phyloP scores from a whole-genome alignment of 192 early-diverging fungal species.

The Rhizoclosmatium globosum region DNA sequence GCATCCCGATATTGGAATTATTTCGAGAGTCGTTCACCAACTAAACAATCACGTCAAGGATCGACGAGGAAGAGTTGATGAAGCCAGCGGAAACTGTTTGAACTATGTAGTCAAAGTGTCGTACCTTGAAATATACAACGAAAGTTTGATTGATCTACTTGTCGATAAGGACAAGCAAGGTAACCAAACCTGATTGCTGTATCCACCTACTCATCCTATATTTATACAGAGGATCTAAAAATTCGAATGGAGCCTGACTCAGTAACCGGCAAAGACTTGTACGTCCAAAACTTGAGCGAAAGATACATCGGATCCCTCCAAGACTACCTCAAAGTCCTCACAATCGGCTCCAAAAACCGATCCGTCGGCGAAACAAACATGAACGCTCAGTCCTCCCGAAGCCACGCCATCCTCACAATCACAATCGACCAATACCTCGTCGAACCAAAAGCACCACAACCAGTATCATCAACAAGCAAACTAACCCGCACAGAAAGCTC shows the following conservation, averaged over 20 bases:
- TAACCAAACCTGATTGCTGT: too few species aligned
- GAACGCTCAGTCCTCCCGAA: slow-evolving; percentile 62
- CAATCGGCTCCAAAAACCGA: slow-evolving; percentile 42
- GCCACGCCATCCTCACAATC: slow-evolving; percentile 81
- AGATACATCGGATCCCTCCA: slow-evolving; percentile 24
- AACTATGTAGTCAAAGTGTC: slow-evolving; percentile 50
- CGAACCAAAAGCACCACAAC: slow-evolving; percentile 5
- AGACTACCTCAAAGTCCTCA: slow-evolving; percentile 48
- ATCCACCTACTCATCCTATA: too few species aligned
- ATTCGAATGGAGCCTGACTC: slow-evolving; percentile 57
- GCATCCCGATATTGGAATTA: slow-evolving; percentile 36
- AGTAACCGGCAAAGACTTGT: slow-evolving; percentile 47
- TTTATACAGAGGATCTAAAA: slow-evolving; percentile 23
- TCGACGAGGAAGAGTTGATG: slow-evolving; percentile 23
- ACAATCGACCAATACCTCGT: slow-evolving; percentile 70
- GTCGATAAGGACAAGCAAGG: slow-evolving; percentile 44
- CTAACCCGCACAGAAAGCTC: slow-evolving; percentile 23
- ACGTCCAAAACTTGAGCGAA: slow-evolving; percentile 56
- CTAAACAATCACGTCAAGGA: slow-evolving; percentile 36
- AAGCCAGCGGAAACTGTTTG: slow-evolving; percentile 37
- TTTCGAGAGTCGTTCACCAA: slow-evolving; percentile 39
- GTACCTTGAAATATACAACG: slow-evolving; percentile 61
- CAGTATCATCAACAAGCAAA: neutral
- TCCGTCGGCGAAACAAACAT: slow-evolving; percentile 58
- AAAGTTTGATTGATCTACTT: slow-evolving; percentile 49